phyloP scores from a whole-genome alignment of 257 asterid genomes.

The Solanum tacnaense region DNA sequence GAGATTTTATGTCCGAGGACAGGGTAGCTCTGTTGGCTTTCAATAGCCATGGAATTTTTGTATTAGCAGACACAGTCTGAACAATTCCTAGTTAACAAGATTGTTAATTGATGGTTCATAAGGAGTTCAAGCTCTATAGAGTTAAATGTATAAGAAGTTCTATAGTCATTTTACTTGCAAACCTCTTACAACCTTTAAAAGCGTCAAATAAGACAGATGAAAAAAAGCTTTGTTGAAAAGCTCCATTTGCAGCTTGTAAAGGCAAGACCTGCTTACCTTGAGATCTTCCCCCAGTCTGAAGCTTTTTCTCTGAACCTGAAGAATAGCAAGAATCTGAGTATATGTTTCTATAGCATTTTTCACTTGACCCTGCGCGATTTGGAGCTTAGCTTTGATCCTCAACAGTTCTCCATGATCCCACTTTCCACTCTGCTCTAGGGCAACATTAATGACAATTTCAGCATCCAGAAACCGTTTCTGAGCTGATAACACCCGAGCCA shows the following conservation, averaged over 20 bases:
- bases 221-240: not conserved
- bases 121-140: not conserved
- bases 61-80: not conserved
- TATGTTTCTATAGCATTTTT: conserved; percentile 66
- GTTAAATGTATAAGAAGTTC: not conserved
- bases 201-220: not conserved
- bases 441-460: conserved; percentile 46
- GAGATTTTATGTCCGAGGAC: not conserved
- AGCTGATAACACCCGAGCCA: conserved; percentile 79
- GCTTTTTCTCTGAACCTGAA: conserved; percentile 71
- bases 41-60: not conserved
- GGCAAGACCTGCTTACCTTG: not conserved
- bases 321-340: conserved; percentile 63
- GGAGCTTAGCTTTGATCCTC: conserved; percentile 81
- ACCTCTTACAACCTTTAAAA: not conserved
- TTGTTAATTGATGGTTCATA: not conserved
- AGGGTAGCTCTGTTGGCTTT: not conserved
- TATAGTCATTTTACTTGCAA: not conserved
- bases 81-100: not conserved
- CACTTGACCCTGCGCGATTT: conserved; percentile 52
- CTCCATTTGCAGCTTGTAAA: not conserved
- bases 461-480: conserved; percentile 52
- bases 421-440: conserved; percentile 69
- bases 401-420: conserved; percentile 83
- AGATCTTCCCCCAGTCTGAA: conserved; percentile 29